Conservation (phyloP, 2,329 filamentous ascomycete genomes). For the Fusarium tricinctum region DNA sequence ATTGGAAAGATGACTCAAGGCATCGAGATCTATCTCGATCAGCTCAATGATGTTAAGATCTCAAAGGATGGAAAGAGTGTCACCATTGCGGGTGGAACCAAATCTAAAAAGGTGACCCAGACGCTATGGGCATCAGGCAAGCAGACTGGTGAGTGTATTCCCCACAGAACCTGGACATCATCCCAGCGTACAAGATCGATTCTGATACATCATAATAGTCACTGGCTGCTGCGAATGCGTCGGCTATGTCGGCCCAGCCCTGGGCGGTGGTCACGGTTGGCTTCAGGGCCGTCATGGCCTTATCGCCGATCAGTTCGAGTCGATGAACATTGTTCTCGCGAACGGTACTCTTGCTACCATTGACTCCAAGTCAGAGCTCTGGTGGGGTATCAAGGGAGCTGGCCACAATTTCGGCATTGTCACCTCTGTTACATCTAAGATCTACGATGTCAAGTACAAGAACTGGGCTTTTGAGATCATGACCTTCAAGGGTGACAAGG, state of each 20-base stretch:
- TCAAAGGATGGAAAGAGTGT: conserved; percentile 13
- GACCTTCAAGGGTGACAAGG: conserved; percentile 62
- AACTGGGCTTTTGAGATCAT: conserved; percentile 53
- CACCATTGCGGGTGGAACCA: conserved; percentile 10
- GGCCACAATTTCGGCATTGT: conserved; percentile 55
- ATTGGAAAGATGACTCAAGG: conserved; percentile 10
- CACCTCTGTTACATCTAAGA: conserved; percentile 49
- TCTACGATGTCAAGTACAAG: conserved; percentile 44
- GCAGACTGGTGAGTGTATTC: conserved; percentile 1
- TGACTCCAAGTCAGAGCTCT: conserved; percentile 49
- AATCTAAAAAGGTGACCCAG: conserved; percentile 6
- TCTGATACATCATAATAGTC: conserved; percentile 7
- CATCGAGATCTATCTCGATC: conserved; percentile 23
- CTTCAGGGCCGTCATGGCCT: conserved; percentile 49
- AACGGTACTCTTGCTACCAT: conserved; percentile 45
- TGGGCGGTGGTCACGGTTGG: conserved; percentile 51
- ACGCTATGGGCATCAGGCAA: conserved; percentile 46
- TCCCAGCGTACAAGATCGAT: not conserved
- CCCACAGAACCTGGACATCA: no score
- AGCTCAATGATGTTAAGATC: conserved; percentile 13
- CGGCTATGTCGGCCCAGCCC: conserved; percentile 47
- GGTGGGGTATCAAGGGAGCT: conserved; percentile 54
- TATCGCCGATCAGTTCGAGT: conserved; percentile 53
- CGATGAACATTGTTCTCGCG: conserved; percentile 51
- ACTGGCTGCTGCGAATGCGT: conserved; percentile 47